Percentiles rank a stretch among this genome's conserved stretches.
Conservation (phyloP, 257 asterid species). For the Scutellaria barbata region DNA sequence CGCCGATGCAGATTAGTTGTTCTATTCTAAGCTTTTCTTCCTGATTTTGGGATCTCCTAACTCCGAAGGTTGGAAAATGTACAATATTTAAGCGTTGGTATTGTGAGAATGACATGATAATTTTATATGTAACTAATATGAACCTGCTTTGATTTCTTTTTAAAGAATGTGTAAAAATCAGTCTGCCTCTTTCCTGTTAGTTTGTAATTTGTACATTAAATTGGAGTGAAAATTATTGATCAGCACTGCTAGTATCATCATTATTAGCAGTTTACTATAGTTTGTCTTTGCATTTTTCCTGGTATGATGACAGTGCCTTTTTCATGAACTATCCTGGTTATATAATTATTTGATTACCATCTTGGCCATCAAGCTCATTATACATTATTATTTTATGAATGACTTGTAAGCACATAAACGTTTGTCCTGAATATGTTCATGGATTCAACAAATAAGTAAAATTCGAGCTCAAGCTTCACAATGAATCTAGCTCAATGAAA, state of each 20-base stretch:
- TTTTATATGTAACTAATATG: constrained; percentile 30
- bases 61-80: constrained; percentile 39
- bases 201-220: constrained; percentile 24
- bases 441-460: no score
- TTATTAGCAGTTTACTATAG: no score
- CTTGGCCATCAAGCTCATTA: no score
- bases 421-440: no score
- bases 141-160: constrained; percentile 19
- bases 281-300: not conserved
- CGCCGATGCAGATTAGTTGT: constrained; percentile 74
- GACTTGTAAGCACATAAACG: no score
- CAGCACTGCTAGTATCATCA: not conserved
- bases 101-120: constrained; percentile 25
- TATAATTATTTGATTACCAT: no score
- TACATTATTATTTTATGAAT: no score
- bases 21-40: constrained; percentile 8
- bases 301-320: no score
- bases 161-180: constrained; percentile 38
- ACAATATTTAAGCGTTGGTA: constrained; percentile 32
- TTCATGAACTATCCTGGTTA: no score
- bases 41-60: constrained; percentile 32
- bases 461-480: no score
- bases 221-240: constrained; percentile 3
- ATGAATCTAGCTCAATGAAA: no score
- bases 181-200: not conserved